Evolutionary conservation across 2,329 filamentous ascomycete species (phyloP), one percentile per base, ranked within the genome.

Genomic region (Fusarium chlamydosporum): DNA sequence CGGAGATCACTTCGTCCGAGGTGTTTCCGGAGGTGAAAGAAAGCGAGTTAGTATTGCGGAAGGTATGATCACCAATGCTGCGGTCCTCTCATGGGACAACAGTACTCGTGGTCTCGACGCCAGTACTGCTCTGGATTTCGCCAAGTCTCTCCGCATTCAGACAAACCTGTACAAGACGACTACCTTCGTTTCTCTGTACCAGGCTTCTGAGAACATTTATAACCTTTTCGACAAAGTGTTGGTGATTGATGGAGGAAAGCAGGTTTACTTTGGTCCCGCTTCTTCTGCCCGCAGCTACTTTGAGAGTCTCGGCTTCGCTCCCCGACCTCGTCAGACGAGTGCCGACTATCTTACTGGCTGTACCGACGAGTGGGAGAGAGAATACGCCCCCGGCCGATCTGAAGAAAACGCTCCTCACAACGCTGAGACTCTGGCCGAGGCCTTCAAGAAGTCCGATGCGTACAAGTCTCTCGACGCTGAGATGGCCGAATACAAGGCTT

Each of bases 181-280:
- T 3, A 96, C 93, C 0, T 94, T 96, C 64, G 92, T 96, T 2
- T 93, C 93, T 0, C 82, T 97, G 0, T 97, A 96, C 77, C 93
- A 96, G 76, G 92, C 92, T 0, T 93, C 91, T 0, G 92, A 96
- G 79, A 93, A 89, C 72, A 93, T 95, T 65, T 94, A 92, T 80
- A 84, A 84, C 23, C 87, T 89, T 34, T 94, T 95, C 65, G 92
- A 96, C 82, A 96, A 95, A 78, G 92, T 96, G 13, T 82, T 96
- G 74, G 91, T 94, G 35, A 92, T 96, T 56, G 91, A 94, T 65
- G 86, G 87, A 40, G 92, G 92, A 3, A 87, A 86, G 29, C 89
- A 94, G 76, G 91, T 92, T 34, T 96, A 89, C 80, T 94, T 92
- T 62, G 92, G 92, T 1, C 89, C 90, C 0, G 81, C 87, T 0